These are phyloP conservation scores for Fusarium domesticum DNA, from an alignment of 2,329 filamentous ascomycete genomes.

Conservation along the genomic window DNA sequence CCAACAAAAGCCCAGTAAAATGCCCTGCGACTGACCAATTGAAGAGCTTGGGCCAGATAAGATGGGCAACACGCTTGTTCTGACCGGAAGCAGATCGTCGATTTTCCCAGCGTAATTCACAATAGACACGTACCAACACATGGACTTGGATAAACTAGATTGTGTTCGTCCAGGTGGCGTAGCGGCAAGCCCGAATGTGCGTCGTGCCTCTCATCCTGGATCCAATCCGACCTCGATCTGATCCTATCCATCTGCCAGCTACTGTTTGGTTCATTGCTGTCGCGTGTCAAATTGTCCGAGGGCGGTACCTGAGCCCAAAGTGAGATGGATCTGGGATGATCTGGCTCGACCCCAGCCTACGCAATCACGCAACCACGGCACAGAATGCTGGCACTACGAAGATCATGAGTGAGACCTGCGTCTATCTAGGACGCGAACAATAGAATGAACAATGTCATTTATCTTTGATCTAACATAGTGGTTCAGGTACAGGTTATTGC, in stretches of 20 bases:
- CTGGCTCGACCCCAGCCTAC: conserved; percentile 24
- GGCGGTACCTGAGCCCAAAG: neutral
- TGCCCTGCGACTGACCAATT: conserved; percentile 15
- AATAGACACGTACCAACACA: too few relatives aligned
- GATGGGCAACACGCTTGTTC: conserved; percentile 21
- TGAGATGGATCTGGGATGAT: conserved; percentile 6
- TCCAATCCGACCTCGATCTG: neutral
- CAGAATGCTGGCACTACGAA: too few relatives aligned
- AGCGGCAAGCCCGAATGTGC: neutral
- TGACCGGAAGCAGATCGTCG: conserved; percentile 27
- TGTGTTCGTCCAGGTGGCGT: neutral
- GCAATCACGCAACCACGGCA: conserved; percentile 27
- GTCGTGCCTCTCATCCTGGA: neutral
- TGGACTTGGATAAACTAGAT: neutral
- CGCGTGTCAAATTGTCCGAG: neutral
- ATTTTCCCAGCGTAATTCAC: neutral
- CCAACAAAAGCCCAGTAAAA: conserved; percentile 2
- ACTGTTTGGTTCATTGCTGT: neutral
- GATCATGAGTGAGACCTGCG: too few relatives aligned
- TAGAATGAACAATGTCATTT: too few relatives aligned
- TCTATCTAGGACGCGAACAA: too few relatives aligned
- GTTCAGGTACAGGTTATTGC: too few relatives aligned
- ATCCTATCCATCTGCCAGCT: neutral
- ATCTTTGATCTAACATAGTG: too few relatives aligned
- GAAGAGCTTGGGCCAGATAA: conserved; percentile 20